phyloP scores from a whole-genome alignment of 169 alveolate species.

The Besnoitia besnoiti region DNA sequence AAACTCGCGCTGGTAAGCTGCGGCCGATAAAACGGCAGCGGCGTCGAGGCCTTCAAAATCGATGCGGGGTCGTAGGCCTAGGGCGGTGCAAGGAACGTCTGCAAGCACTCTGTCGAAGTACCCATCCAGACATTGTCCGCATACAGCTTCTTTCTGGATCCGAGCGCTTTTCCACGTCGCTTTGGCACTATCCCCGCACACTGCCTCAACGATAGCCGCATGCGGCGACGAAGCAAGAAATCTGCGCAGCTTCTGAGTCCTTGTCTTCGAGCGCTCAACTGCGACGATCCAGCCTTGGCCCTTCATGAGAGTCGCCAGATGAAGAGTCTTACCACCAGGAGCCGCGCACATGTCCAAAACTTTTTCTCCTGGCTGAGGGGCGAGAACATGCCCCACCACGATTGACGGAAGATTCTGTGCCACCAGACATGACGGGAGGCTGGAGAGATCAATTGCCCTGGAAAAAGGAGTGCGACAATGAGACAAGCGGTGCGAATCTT shows the following conservation, averaged over 20 bases:
- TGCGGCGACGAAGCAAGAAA: not conserved
- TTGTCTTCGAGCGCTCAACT: constrained; percentile 41
- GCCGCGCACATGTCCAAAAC: constrained; percentile 91
- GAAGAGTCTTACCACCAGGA: constrained; percentile 87
- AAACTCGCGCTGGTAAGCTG: constrained; percentile 39
- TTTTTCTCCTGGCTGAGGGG: constrained; percentile 59
- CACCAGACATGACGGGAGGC: constrained; percentile 36
- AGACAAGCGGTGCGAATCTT: not conserved
- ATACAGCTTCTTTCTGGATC: not conserved
- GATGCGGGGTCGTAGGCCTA: constrained; percentile 80
- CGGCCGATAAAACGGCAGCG: not conserved
- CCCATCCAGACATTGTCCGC: not conserved
- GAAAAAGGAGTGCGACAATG: no score
- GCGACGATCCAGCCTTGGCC: constrained; percentile 40
- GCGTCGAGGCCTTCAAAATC: constrained; percentile 30
- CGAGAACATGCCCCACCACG: constrained; percentile 24
- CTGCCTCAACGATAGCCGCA: constrained; percentile 13
- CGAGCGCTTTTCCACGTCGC: constrained; percentile 26
- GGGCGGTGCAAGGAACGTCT: constrained; percentile 95
- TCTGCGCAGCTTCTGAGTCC: not conserved
- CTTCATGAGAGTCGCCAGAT: constrained; percentile 39
- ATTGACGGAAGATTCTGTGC: constrained; percentile 61
- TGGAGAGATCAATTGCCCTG: constrained; percentile 47
- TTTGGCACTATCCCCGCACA: constrained; percentile 59
- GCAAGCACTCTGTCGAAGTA: constrained; percentile 89